These are phyloP conservation scores for Hyphodiscus hymeniophilus DNA, from an alignment of 495 filamentous ascomycete genomes.

Conservation along the genomic window DNA sequence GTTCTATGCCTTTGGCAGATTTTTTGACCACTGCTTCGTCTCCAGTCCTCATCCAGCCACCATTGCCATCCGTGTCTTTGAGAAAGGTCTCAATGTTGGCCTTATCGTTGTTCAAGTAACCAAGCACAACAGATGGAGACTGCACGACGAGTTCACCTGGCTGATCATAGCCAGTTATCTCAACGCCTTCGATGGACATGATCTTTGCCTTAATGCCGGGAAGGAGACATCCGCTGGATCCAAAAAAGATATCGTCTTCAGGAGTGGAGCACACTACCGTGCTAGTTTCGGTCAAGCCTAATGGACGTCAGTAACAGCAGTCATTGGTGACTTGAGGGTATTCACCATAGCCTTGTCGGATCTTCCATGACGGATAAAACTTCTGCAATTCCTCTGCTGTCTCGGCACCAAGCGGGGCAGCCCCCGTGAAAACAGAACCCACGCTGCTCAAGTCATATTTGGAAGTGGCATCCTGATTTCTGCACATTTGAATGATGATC, in stretches of 20 bases:
- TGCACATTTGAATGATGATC: slow-evolving; percentile 75
- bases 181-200: slow-evolving; percentile 62
- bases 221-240: slow-evolving; percentile 64
- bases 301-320: not conserved
- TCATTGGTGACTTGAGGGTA: not conserved
- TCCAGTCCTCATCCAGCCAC: slow-evolving; percentile 75
- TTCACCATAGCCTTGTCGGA: slow-evolving; percentile 78
- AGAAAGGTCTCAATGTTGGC: slow-evolving; percentile 74
- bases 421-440: slow-evolving; percentile 62
- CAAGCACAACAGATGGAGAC: slow-evolving; percentile 68
- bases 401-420: slow-evolving; percentile 75
- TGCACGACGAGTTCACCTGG: slow-evolving; percentile 75
- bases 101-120: slow-evolving; percentile 79
- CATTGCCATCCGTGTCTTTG: slow-evolving; percentile 52
- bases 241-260: slow-evolving; percentile 59
- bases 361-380: slow-evolving; percentile 53
- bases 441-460: slow-evolving; percentile 73
- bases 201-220: slow-evolving; percentile 62
- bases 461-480: slow-evolving; percentile 50
- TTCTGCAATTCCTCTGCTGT: slow-evolving; percentile 59
- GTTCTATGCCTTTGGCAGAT: slow-evolving; percentile 56
- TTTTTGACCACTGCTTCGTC: slow-evolving; percentile 70
- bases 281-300: slow-evolving; percentile 66
- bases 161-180: slow-evolving; percentile 67
- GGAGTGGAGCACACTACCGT: slow-evolving; percentile 65